Base-by-base conservation (phyloP, 208 protist genomes). In the Trypanosomatidae sp. region DNA sequence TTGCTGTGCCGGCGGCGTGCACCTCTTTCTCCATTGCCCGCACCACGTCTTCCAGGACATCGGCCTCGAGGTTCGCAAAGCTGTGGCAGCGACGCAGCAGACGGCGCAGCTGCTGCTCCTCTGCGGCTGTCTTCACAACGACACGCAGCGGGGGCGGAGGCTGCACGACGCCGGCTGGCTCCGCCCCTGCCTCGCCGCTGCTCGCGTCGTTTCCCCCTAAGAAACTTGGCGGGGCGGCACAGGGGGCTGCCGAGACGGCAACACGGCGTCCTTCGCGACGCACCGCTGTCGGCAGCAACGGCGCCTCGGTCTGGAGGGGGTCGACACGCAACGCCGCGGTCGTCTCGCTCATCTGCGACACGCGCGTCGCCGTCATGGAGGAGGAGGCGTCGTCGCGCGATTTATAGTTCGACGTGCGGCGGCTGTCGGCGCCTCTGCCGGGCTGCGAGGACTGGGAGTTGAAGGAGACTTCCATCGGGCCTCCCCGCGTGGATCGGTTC, bases 11-110 rank as follows among this genome's bases (percentile, higher is more conserved):
- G 13, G 87, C 86, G 9, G 82, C 62, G 65, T 90, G 86, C 28
- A 75, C 74, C 70, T 94, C 89, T 60, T 83, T 83, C 49, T 80
- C 66, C 79, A 98, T 83, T 3, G 87, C 84, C 52, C 65, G 44
- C 52, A 92, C 83, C 43, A 95, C 82, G 15, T 66, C 74, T 41
- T 87, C 81, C 9, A 88, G 62, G 25, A 87, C 80, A 30, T 81
- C 83, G 3, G 76, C 80, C 41, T 94, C 86, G 33, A 95, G 76
- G 50, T 81, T 80, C 19, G 86, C 70, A 69, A 98, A 98, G 58
- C 91, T 79, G 76, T 91, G 84, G 65, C 85, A 93, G 50, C 76
- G 76, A 5, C 64, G 71, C 56, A 97, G 71, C 28, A 86, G 71
- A 2, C 79, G 66, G 0, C 83, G 81, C 68, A 95, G 76, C 62